These are phyloP conservation scores for Oryza meridionalis DNA, from an alignment of 176 grass and related monocot species.

Conservation along the genomic window DNA sequence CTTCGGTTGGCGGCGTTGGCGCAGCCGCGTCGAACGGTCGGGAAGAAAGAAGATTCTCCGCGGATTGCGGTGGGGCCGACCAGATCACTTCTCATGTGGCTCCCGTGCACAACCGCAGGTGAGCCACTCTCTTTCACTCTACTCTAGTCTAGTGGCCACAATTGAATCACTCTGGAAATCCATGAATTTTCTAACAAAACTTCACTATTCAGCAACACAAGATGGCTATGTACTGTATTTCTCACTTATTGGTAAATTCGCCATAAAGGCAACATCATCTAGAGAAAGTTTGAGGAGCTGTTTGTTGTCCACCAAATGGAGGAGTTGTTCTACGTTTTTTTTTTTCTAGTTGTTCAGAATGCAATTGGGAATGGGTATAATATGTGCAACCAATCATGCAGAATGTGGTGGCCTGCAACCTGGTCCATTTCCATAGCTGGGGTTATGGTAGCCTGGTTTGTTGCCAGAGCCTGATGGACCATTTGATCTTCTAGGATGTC, in stretches of 20 bases:
- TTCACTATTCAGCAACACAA: not conserved
- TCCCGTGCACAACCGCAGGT: not conserved
- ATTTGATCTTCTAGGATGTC: not conserved
- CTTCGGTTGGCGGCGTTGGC: slow-evolving; percentile 41
- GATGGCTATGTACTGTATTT: not conserved
- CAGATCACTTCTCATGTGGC: not conserved
- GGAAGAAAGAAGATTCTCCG: not conserved
- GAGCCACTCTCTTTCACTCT: not conserved
- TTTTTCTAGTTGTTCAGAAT: not conserved
- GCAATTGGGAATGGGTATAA: not conserved
- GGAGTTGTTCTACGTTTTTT: not conserved
- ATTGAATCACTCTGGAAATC: not conserved
- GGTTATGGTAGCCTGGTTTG: not conserved
- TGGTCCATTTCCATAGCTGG: not conserved
- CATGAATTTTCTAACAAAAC: not conserved
- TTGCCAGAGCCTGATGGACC: not conserved
- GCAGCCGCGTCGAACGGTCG: slow-evolving; percentile 34
- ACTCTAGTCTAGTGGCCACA: not conserved
- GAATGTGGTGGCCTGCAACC: not conserved
- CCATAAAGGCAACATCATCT: not conserved
- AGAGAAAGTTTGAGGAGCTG: not conserved
- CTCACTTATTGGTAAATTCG: not conserved
- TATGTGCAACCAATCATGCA: not conserved
- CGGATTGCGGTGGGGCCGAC: slow-evolving; percentile 33
- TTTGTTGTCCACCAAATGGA: not conserved